Evolutionary conservation across 352 stramenopile species (phyloP).

Genomic region (Elongisporangium anandrum): DNA sequence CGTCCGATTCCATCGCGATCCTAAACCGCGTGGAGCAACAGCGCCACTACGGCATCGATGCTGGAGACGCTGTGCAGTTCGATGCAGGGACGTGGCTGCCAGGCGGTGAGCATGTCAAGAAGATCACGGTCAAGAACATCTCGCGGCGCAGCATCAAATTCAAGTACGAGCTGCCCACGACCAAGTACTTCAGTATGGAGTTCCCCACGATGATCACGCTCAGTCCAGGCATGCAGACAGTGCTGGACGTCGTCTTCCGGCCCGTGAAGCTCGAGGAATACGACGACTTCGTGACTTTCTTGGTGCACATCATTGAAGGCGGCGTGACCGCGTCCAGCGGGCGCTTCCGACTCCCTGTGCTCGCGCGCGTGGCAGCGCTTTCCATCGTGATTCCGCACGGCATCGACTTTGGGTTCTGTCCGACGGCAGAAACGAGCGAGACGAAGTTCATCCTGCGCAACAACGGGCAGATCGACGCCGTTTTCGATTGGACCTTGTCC

Average conservation of each 20-base stretch:
- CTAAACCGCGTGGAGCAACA: conserved; percentile 71
- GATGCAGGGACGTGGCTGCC: conserved; percentile 84
- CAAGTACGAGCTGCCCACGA: conserved; percentile 90
- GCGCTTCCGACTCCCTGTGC: conserved; percentile 84
- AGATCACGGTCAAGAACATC: conserved; percentile 91
- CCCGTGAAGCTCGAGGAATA: conserved; percentile 88
- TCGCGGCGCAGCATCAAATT: conserved; percentile 84
- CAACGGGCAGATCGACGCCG: conserved; percentile 79
- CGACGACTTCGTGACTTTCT: conserved; percentile 90
- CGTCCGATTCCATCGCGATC: conserved; percentile 27
- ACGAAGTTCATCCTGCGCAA: conserved; percentile 78
- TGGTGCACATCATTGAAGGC: conserved; percentile 80
- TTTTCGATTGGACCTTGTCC: conserved; percentile 84
- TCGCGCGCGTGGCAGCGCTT: conserved; percentile 76
- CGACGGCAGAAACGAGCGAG: conserved; percentile 79
- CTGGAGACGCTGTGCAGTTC: conserved; percentile 86
- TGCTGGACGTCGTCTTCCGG: conserved; percentile 88
- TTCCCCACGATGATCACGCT: conserved; percentile 89
- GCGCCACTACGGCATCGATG: conserved; percentile 72
- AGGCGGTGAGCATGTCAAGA: conserved; percentile 89
- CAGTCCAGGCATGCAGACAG: conserved; percentile 81
- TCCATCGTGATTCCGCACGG: conserved; percentile 49
- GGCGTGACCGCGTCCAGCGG: conserved; percentile 59
- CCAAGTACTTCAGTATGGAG: conserved; percentile 93
- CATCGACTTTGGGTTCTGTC: conserved; percentile 88